A percentile compares a stretch with the other conserved stretches of the same genome.
Evolutionary conservation across 1,284 basidiomycete genomes (phyloP).

Genomic region (Ceratobasidium sp.): DNA sequence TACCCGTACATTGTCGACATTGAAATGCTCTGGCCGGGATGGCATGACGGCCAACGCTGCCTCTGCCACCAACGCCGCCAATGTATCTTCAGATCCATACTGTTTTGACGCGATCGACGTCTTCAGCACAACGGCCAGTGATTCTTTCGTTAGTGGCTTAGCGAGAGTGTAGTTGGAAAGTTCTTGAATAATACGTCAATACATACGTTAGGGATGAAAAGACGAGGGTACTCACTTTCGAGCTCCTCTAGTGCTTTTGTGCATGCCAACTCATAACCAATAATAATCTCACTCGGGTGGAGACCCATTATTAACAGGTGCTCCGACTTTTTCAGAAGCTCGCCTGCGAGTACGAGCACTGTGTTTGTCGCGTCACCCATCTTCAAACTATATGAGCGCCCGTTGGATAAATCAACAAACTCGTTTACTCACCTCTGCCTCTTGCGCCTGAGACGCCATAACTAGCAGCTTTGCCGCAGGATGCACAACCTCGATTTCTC

Average conservation of each 20-base stretch:
- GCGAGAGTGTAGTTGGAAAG: constrained; percentile 77
- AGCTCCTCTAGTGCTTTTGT: constrained; percentile 88
- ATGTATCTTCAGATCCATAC: constrained; percentile 90
- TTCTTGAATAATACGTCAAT: constrained; percentile 59
- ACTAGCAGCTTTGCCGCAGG: constrained; percentile 97
- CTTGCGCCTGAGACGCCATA: constrained; percentile 97
- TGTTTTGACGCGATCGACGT: constrained; percentile 98
- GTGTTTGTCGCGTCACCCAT: constrained; percentile 98
- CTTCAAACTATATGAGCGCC: constrained; percentile 58
- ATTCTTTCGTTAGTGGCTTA: constrained; percentile 80
- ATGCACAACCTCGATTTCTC: constrained; percentile 98
- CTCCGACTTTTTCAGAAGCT: constrained; percentile 95
- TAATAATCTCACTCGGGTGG: constrained; percentile 93
- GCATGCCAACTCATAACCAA: constrained; percentile 96
- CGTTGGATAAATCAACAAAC: neutral
- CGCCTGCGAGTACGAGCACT: constrained; percentile 95
- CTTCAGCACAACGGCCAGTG: constrained; percentile 85
- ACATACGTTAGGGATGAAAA: neutral
- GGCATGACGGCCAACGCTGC: constrained; percentile 94
- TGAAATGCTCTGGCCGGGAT: constrained; percentile 88
- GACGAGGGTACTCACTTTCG: constrained; percentile 74
- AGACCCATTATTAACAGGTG: constrained; percentile 94
- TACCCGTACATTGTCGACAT: constrained; percentile 97
- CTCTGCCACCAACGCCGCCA: constrained; percentile 90
- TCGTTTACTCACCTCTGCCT: constrained; percentile 75